Evolutionary conservation across 2,329 filamentous ascomycete species (phyloP).

Genomic region (Diaporthe ampelina): DNA sequence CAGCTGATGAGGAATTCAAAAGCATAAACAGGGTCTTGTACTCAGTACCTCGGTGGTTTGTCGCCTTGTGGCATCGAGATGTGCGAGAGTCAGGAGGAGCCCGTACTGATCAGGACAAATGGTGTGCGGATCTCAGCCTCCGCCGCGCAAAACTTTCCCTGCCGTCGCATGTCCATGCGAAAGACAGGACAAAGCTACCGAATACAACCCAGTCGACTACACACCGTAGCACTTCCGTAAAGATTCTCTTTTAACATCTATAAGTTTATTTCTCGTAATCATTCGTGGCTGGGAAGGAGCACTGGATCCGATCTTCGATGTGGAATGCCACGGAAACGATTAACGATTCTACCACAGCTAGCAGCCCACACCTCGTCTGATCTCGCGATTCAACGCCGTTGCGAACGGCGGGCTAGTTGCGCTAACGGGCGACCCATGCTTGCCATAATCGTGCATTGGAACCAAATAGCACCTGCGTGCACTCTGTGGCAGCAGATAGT

Average conservation of each 20-base stretch:
- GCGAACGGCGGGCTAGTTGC: too few species aligned
- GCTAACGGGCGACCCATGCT: neutral
- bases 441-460: neutral
- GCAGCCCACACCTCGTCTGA: neutral
- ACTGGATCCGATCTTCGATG: neutral
- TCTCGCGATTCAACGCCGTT: too few species aligned
- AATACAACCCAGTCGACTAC: too few species aligned
- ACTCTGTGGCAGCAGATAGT: too few species aligned
- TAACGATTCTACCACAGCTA: too few species aligned
- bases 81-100: neutral
- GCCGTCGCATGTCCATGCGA: neutral
- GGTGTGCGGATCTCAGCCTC: neutral
- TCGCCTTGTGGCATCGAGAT: neutral
- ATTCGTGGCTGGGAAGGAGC: neutral
- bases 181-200: neutral
- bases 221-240: neutral
- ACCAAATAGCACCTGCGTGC: neutral
- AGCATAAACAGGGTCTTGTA: neutral
- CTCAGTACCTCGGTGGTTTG: neutral
- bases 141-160: neutral
- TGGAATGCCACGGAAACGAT: neutral
- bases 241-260: neutral
- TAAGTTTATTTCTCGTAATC: neutral
- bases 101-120: neutral
- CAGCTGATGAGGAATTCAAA: neutral